Evolutionary conservation across 2,329 filamentous ascomycete species (phyloP).

Genomic region (Pseudocercospora eumusae): DNA sequence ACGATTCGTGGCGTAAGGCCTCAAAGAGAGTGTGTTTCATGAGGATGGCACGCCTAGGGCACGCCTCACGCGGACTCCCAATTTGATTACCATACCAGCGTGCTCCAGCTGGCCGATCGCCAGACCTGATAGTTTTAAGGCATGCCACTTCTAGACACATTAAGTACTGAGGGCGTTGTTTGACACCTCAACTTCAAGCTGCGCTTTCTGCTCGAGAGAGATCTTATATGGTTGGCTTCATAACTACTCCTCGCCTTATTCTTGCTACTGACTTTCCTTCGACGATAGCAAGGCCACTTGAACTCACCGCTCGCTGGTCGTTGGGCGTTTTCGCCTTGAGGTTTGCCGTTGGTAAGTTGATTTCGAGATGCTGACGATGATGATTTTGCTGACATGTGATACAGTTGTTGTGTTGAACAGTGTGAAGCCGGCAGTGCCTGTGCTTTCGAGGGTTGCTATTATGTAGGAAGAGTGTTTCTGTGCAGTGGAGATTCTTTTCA

Average conservation of each 20-base stretch:
- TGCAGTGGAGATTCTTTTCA: background rate
- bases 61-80: background rate
- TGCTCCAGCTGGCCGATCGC: background rate
- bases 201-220: background rate
- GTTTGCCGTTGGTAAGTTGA: conserved; percentile 11
- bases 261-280: background rate
- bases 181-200: background rate
- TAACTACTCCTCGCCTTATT: background rate
- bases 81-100: background rate
- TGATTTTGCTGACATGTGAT: background rate
- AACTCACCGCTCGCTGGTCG: background rate
- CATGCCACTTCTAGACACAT: background rate
- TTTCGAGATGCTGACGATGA: background rate
- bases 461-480: background rate
- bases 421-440: background rate
- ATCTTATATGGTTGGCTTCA: background rate
- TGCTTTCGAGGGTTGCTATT: background rate
- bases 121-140: background rate
- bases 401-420: background rate
- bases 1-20: background rate
- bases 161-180: background rate
- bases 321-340: conserved; percentile 9
- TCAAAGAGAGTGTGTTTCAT: background rate
- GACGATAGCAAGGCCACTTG: background rate
- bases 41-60: background rate